Conservation (phyloP, 2,329 filamentous ascomycete genomes). For the Tolypocladium inflatum region DNA sequence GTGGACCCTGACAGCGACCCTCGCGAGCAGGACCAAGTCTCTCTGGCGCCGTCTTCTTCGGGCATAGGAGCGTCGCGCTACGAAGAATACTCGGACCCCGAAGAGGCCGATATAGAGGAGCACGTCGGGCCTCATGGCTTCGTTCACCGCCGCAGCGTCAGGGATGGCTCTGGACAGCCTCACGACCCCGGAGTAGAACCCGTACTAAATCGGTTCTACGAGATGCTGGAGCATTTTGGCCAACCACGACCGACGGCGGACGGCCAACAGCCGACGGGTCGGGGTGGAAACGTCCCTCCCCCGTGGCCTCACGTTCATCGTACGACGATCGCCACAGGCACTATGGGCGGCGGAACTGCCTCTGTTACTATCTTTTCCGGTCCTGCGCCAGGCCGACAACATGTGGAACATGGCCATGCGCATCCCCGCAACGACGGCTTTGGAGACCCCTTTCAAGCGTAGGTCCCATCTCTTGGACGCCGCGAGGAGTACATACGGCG, state of each 20-base stretch:
- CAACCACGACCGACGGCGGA: constrained; percentile 1
- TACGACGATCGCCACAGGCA: constrained; percentile 26
- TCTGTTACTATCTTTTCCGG: constrained; percentile 39
- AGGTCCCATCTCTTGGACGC: constrained; percentile 13
- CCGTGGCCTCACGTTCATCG: constrained; percentile 20
- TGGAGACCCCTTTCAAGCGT: constrained; percentile 39
- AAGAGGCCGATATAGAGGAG: constrained; percentile 50
- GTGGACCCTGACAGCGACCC: constrained; percentile 53
- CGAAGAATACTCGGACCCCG: constrained; percentile 43
- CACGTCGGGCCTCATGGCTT: constrained; percentile 34
- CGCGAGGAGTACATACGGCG: not conserved
- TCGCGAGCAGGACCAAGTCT: constrained; percentile 27
- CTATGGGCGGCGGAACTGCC: constrained; percentile 30
- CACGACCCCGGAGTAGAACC: constrained; percentile 24
- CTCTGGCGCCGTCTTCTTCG: constrained; percentile 19
- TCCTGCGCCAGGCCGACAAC: constrained; percentile 14
- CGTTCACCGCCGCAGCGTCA: constrained; percentile 26
- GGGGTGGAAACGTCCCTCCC: not conserved
- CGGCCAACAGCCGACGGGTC: not conserved
- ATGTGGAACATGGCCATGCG: not conserved
- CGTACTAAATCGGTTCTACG: constrained; percentile 31
- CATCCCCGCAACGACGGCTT: constrained; percentile 8
- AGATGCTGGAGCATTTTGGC: constrained; percentile 32
- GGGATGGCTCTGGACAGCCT: constrained; percentile 15
- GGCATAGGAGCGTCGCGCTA: constrained; percentile 15